Conservation (phyloP, 2,329 filamentous ascomycete species). For the Volutella citrinella region DNA sequence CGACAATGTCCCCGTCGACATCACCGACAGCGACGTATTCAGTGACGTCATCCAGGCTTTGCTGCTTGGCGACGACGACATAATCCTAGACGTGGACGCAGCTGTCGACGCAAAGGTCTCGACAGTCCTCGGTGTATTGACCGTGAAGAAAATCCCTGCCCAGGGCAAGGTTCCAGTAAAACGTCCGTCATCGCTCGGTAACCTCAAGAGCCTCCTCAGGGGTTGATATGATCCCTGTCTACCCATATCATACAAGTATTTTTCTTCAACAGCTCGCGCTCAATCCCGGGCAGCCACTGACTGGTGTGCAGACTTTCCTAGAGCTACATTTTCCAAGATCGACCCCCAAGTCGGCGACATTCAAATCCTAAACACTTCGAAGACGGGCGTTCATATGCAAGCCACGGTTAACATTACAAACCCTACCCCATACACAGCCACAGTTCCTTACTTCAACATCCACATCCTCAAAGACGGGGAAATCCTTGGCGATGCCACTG, state of each 20-base stretch:
- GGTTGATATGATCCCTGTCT: slow-evolving; percentile 20
- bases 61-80: slow-evolving; percentile 67
- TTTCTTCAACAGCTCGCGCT: no score
- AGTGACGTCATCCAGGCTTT: slow-evolving; percentile 76
- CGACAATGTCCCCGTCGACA: slow-evolving; percentile 73
- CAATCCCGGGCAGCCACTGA: slow-evolving; percentile 38
- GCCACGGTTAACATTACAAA: slow-evolving; percentile 83
- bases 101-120: slow-evolving; percentile 78
- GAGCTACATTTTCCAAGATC: slow-evolving; percentile 45
- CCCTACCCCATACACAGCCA: slow-evolving; percentile 80
- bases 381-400: slow-evolving; percentile 66
- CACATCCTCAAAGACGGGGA: slow-evolving; percentile 72
- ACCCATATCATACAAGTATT: slow-evolving; percentile 26
- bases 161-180: slow-evolving; percentile 87
- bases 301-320: slow-evolving; percentile 52
- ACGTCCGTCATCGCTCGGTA: slow-evolving; percentile 71
- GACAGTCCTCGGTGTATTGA: slow-evolving; percentile 77
- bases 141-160: slow-evolving; percentile 79
- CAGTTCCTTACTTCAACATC: slow-evolving; percentile 76
- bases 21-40: slow-evolving; percentile 78
- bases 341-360: slow-evolving; percentile 68
- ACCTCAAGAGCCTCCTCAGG: slow-evolving; percentile 24
- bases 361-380: slow-evolving; percentile 68
- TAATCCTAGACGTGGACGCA: slow-evolving; percentile 74
- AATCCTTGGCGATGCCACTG: slow-evolving; percentile 71